A percentile compares a stretch with the other conserved stretches of the same genome.
These are phyloP conservation scores for Buddleja alternifolia DNA, from an alignment of 257 asterid species.

Conservation along the genomic window DNA sequence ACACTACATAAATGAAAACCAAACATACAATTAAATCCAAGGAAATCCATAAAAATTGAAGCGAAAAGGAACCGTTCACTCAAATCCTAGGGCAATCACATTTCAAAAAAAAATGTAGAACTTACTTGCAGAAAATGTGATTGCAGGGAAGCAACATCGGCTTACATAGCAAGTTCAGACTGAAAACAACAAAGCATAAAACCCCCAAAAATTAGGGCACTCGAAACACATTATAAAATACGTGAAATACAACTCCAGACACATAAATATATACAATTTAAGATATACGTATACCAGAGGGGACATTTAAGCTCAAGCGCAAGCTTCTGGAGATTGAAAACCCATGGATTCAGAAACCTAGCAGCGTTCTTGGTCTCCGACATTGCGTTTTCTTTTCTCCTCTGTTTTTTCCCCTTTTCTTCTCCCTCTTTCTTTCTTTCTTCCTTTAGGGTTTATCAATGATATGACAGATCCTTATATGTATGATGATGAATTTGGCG, in stretches of 20 bases:
- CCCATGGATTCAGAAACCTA: constrained; percentile 61
- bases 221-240: not conserved
- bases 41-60: not conserved
- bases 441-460: not conserved
- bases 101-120: not conserved
- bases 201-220: not conserved
- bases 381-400: constrained; percentile 27
- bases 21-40: not conserved
- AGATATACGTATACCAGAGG: constrained; percentile 48
- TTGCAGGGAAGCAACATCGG: constrained; percentile 86
- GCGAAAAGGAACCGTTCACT: not conserved
- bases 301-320: constrained; percentile 93
- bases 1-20: constrained; percentile 40
- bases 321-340: constrained; percentile 75
- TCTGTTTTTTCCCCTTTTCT: not conserved
- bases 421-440: not conserved
- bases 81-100: not conserved
- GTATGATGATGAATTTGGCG: not conserved
- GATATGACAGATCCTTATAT: constrained; percentile 11
- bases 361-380: constrained; percentile 42
- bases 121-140: constrained; percentile 91
- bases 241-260: not conserved
- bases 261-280: not conserved
- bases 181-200: constrained; percentile 29
- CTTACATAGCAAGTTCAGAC: constrained; percentile 68